A percentile compares a stretch with the other conserved stretches of the same genome.
These are phyloP conservation scores for Nicotiana sylvestris DNA, from an alignment of 257 asterid species.

Conservation along the genomic window DNA sequence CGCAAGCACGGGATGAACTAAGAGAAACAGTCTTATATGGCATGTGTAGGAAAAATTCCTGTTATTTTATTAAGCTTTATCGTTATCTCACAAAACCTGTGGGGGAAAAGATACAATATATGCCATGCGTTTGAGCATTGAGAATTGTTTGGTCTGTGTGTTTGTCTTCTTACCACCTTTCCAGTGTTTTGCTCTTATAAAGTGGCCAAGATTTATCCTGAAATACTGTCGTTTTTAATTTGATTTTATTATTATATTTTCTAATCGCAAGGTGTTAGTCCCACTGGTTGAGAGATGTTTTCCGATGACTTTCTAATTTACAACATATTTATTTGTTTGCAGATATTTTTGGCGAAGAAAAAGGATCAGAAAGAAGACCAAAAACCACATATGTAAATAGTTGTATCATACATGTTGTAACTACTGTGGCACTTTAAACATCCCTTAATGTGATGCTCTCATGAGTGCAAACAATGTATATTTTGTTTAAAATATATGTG, in stretches of 20 bases:
- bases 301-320: too few relatives aligned
- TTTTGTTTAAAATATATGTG: too few relatives aligned
- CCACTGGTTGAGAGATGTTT: too few relatives aligned
- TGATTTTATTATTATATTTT: background rate
- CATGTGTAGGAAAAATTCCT: background rate
- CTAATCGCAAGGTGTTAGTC: background rate
- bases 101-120: background rate
- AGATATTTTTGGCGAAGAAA: too few relatives aligned
- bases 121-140: background rate
- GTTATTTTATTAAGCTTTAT: background rate
- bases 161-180: background rate
- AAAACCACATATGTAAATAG: too few relatives aligned
- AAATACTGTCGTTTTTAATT: background rate
- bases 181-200: background rate
- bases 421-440: too few relatives aligned
- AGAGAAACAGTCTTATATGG: background rate
- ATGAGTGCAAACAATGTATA: too few relatives aligned
- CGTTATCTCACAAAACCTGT: background rate
- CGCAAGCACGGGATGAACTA: background rate
- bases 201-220: background rate
- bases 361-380: too few relatives aligned
- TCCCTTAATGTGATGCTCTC: too few relatives aligned
- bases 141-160: conserved; percentile 2
- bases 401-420: too few relatives aligned
- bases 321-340: too few relatives aligned